Conservation (phyloP, 2,329 filamentous ascomycete species). For the Sordariomycetes sp. region DNA sequence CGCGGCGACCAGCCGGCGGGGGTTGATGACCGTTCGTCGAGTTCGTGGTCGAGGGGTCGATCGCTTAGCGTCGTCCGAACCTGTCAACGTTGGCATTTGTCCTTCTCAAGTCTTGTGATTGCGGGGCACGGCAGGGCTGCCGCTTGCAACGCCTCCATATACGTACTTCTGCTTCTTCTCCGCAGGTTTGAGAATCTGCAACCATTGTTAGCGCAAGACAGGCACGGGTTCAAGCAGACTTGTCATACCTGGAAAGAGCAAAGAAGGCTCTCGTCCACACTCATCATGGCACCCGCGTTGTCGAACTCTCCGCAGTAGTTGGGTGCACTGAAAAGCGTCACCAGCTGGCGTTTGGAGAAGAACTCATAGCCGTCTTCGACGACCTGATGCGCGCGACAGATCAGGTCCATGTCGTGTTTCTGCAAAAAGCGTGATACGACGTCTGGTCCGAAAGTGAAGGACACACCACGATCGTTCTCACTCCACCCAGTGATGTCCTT, state of each 20-base stretch:
- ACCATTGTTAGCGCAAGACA: conserved; percentile 1
- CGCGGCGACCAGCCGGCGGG: neutral
- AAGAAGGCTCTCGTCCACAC: conserved; percentile 93
- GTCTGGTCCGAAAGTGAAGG: conserved; percentile 96
- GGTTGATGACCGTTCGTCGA: conserved; percentile 4
- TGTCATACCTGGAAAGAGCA: conserved; percentile 87
- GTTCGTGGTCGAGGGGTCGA: neutral
- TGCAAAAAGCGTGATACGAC: conserved; percentile 95
- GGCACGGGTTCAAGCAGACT: neutral
- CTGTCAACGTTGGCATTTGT: conserved; percentile 63
- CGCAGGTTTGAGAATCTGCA: conserved; percentile 92
- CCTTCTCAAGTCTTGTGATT: conserved; percentile 12
- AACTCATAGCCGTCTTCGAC: conserved; percentile 99
- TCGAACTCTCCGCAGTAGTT: conserved; percentile 99
- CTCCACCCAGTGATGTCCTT: conserved; percentile 99
- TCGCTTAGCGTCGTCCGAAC: conserved; percentile 81
- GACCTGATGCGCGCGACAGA: conserved; percentile 96
- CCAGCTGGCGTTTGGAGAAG: conserved; percentile 96
- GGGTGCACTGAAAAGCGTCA: conserved; percentile 94
- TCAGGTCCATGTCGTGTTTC: conserved; percentile 99
- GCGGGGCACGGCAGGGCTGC: conserved; percentile 11
- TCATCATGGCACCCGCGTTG: conserved; percentile 99
- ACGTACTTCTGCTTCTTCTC: conserved; percentile 99
- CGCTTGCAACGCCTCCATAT: conserved; percentile 36
- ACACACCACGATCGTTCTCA: conserved; percentile 97